Evolutionary conservation across 306 rosid species (phyloP).

Genomic region (Begonia peltatifolia): DNA sequence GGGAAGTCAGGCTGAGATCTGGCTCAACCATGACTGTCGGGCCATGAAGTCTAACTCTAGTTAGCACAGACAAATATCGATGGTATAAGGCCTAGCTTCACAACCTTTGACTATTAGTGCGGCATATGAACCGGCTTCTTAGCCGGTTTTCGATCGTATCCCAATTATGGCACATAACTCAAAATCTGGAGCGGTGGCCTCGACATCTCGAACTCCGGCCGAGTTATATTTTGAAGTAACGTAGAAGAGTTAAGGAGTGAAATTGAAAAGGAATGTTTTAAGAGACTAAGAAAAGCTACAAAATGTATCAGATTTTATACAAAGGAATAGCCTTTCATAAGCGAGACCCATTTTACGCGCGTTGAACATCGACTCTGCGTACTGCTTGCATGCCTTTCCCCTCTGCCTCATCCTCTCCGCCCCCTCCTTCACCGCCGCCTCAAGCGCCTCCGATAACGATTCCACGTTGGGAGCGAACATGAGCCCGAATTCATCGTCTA

Average conservation of each 20-base stretch:
- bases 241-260: not conserved
- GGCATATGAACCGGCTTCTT: no score
- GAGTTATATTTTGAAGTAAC: not conserved
- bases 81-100: no score
- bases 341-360: slow-evolving; percentile 83
- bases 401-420: slow-evolving; percentile 39
- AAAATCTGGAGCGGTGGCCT: no score
- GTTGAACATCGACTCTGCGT: slow-evolving; percentile 71
- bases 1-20: no score
- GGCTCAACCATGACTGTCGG: no score
- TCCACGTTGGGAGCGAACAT: slow-evolving; percentile 85
- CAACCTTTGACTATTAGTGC: no score
- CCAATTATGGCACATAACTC: no score
- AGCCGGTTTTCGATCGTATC: no score
- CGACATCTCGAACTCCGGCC: no score
- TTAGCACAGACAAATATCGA: no score
- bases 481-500: slow-evolving; percentile 64
- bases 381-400: slow-evolving; percentile 56
- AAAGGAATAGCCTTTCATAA: slow-evolving; percentile 71
- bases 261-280: not conserved
- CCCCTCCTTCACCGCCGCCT: slow-evolving; percentile 60
- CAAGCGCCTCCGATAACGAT: slow-evolving; percentile 53
- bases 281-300: slow-evolving; percentile 64
- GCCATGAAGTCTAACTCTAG: no score
- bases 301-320: slow-evolving; percentile 52